Conservation (phyloP, 768 basidiomycete genomes). For the Royoungia palumana region DNA sequence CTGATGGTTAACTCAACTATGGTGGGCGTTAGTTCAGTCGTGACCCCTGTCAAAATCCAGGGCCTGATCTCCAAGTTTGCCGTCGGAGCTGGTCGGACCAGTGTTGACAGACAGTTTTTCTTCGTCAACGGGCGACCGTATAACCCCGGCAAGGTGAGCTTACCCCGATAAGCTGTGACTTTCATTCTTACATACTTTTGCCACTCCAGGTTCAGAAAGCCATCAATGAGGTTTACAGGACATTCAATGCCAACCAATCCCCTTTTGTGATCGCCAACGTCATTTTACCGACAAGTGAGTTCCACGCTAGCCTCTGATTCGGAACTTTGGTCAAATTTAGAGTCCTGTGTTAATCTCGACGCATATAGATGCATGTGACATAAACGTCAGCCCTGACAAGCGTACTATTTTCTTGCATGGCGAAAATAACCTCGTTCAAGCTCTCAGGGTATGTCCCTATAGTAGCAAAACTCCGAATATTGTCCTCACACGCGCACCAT, state of each 20-base stretch:
- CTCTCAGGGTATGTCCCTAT: conserved; percentile 59
- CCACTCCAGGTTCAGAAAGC: conserved; percentile 2
- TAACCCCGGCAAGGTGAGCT: conserved; percentile 4
- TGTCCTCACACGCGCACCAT: neutral
- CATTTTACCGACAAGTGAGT: conserved; percentile 70
- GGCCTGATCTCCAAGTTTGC: conserved; percentile 86
- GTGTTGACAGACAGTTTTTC: conserved; percentile 86
- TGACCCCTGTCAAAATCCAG: conserved; percentile 51
- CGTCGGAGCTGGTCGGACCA: conserved; percentile 69
- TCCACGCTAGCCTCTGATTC: neutral
- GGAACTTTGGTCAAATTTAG: no score
- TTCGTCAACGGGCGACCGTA: conserved; percentile 93
- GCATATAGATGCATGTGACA: conserved; percentile 68
- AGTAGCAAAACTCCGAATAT: no score
- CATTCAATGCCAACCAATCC: conserved; percentile 2
- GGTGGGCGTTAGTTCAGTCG: conserved; percentile 12
- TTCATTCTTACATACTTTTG: neutral
- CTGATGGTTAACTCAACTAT: neutral
- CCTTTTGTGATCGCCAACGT: conserved; percentile 48
- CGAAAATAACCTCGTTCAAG: conserved; percentile 73
- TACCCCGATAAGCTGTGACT: neutral
- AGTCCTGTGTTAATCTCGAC: neutral
- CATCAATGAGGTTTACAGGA: conserved; percentile 4
- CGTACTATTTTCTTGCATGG: conserved; percentile 90
- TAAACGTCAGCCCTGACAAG: conserved; percentile 97